phyloP scores from a whole-genome alignment of 2,329 filamentous ascomycete genomes.

The Fonsecaea nubica region DNA sequence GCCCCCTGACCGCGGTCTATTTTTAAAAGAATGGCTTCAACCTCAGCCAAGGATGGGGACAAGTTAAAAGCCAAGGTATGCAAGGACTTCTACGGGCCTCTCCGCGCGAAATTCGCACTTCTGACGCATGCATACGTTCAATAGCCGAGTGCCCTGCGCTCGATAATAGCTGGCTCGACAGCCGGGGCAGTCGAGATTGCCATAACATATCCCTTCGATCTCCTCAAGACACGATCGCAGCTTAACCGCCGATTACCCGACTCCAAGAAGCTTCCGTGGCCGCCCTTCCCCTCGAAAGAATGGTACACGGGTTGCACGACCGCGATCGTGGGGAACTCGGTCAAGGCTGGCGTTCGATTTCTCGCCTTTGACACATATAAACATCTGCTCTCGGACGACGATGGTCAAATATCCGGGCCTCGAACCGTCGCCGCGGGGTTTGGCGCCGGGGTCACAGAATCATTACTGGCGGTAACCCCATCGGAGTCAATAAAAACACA shows the following conservation, averaged over 20 bases:
- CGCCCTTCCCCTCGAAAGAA: constrained; percentile 80
- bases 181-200: constrained; percentile 94
- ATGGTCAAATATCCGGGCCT: constrained; percentile 88
- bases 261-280: constrained; percentile 89
- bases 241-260: constrained; percentile 83
- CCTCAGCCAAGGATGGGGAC: constrained; percentile 27
- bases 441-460: constrained; percentile 92
- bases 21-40: constrained; percentile 28
- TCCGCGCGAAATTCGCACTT: neutral
- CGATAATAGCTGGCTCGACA: constrained; percentile 88
- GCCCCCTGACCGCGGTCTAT: neutral
- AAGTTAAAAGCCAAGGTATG: constrained; percentile 30
- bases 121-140: constrained; percentile 32
- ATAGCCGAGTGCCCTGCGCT: constrained; percentile 80
- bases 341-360: constrained; percentile 95
- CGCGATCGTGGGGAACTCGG: constrained; percentile 91
- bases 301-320: constrained; percentile 99
- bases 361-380: constrained; percentile 98
- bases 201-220: constrained; percentile 94
- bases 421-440: constrained; percentile 92
- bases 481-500: constrained; percentile 99
- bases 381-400: constrained; percentile 75
- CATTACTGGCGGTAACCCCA: constrained; percentile 88
- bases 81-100: neutral
- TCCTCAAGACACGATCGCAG: constrained; percentile 94